A percentile compares a stretch with the other conserved stretches of the same genome.
These are phyloP conservation scores for Ceratocystis ficicola DNA, from an alignment of 2,329 filamentous ascomycete species.

Conservation along the genomic window DNA sequence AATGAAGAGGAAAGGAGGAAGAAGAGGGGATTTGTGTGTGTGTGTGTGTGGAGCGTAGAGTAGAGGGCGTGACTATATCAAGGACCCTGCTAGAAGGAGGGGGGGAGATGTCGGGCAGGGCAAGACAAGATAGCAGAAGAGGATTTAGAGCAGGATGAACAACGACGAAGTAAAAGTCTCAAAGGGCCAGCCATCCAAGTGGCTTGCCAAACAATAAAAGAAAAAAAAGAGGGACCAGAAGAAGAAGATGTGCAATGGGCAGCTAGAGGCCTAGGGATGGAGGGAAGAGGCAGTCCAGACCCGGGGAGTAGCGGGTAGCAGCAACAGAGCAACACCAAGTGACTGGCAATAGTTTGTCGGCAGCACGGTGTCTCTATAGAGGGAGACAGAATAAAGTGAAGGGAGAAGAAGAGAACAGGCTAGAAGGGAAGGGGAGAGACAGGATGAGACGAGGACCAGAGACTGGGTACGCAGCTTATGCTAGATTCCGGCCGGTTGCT, in stretches of 20 bases:
- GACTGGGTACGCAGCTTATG: neutral
- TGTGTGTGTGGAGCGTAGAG: neutral
- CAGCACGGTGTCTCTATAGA: neutral
- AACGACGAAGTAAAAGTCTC: neutral
- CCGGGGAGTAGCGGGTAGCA: no score
- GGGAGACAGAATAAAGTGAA: neutral
- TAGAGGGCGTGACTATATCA: neutral
- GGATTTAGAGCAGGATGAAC: neutral
- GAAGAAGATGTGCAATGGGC: neutral
- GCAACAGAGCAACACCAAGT: no score
- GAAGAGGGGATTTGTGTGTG: neutral
- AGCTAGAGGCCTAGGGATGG: neutral
- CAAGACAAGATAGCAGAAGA: constrained; percentile 1
- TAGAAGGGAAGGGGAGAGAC: neutral
- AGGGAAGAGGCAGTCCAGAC: neutral
- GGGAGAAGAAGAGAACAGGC: neutral
- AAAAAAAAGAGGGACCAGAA: neutral
- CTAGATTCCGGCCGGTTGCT: constrained; percentile 8
- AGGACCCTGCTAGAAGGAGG: neutral
- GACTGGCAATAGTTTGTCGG: no score
- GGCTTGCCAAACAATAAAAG: neutral
- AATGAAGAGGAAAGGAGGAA: neutral
- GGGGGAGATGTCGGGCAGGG: neutral
- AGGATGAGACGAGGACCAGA: neutral
- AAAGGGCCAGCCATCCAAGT: neutral